Evolutionary conservation across 2,329 filamentous ascomycete genomes (phyloP), one percentile per base, ranked within the genome.

Genomic region (Periconia digitata): DNA sequence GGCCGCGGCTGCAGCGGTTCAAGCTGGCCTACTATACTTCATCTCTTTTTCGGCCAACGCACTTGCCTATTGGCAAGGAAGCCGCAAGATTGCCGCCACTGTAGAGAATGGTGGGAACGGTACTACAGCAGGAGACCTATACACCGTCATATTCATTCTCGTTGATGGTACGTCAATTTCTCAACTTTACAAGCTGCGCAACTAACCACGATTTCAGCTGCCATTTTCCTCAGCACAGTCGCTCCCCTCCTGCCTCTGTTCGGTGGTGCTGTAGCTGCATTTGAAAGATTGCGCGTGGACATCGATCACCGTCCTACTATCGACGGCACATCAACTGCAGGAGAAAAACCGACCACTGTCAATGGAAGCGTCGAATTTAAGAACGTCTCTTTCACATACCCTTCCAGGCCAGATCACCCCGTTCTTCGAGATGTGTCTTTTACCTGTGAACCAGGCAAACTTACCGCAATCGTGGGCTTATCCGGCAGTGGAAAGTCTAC

Each of bases 1-100:
- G 62, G 78, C 81, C 0, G 67, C 78, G 1, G 75, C 78, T 1
- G 75, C 79, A 21, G 85, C 80, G 3, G 65, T 81, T 0, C 83
- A 86, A 59, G 76, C 82, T 7, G 84, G 84, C 8, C 65, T 80
- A 15, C 70, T 87, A 6, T 88, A 86, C 62, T 87, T 88, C 53
- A 81, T 88, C 54, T 82, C 84, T 3, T 87, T 85, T 54, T 79
- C 82, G 2, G 83, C 83, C 6, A 87, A 87, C 62, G 83, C 82
- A 1, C 72, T 88, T 13, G 83, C 85, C 0, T 87, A 86, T 60
- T 88, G 84, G 83, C 79, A 86, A 63, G 85, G 85, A 40, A 84
- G 81, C 53, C 75, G 72, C 29, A 77, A 77, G 43, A 77, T 85
- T 36, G 77, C 76, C 10, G 70, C 72, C 12, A 72, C 76, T 3